phyloP scores from a whole-genome alignment of 768 basidiomycete genomes.

The Atractiella rhizophila region DNA sequence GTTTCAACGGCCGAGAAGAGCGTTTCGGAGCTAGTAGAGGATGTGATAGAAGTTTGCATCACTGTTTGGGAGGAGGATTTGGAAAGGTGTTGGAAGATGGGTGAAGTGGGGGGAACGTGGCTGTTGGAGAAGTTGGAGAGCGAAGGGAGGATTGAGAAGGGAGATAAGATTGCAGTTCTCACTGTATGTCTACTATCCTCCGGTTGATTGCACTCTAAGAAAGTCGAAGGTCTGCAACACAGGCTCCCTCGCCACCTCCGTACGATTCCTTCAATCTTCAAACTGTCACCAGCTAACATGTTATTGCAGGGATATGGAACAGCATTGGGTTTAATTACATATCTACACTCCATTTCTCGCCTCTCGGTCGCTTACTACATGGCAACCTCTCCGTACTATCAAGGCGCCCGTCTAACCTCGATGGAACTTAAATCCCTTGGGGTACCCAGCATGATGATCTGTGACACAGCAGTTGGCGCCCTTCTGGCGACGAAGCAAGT shows the following conservation, averaged over 20 bases:
- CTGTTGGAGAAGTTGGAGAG: conserved; percentile 31
- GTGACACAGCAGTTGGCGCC: conserved; percentile 92
- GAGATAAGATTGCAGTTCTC: conserved; percentile 42
- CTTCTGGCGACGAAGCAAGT: conserved; percentile 62
- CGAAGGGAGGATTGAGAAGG: conserved; percentile 22
- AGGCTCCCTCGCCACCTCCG: conserved; percentile 83
- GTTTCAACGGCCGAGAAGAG: conserved; percentile 23
- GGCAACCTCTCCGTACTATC: conserved; percentile 81
- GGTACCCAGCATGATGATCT: conserved; percentile 77
- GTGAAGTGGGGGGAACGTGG: conserved; percentile 66
- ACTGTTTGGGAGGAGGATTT: conserved; percentile 67
- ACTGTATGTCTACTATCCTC: conserved; percentile 25
- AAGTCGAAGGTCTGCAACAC: conserved; percentile 76
- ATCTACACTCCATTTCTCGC: conserved; percentile 51
- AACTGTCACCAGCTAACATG: neutral
- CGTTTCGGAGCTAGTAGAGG: conserved; percentile 27
- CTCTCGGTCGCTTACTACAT: conserved; percentile 70
- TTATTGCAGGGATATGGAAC: conserved; percentile 69
- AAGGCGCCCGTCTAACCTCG: conserved; percentile 68
- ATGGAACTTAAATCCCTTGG: conserved; percentile 61
- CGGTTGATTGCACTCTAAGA: too few species aligned
- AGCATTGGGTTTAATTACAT: conserved; percentile 75
- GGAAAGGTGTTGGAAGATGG: conserved; percentile 61
- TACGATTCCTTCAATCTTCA: conserved; percentile 21
- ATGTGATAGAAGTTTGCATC: conserved; percentile 43